Conservation (phyloP, 1,284 basidiomycete species). For the Boletus sp. region DNA sequence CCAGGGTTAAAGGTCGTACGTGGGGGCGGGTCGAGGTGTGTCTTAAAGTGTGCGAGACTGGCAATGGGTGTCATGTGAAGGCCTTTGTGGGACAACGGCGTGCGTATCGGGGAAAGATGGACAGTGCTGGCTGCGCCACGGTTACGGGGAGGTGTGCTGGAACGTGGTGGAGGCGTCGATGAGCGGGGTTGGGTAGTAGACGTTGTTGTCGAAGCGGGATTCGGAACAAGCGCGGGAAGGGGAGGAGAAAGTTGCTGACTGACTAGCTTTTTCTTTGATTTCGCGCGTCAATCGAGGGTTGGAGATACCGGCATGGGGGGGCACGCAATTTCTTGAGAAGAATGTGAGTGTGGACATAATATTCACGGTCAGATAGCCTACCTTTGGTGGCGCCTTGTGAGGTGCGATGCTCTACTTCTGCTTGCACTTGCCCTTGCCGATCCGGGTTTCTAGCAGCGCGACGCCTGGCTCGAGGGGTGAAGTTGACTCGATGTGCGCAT, state of each 20-base stretch:
- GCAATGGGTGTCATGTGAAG: conserved; percentile 64
- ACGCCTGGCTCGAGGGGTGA: too few species aligned
- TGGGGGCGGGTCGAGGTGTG: conserved; percentile 46
- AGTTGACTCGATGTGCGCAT: too few species aligned
- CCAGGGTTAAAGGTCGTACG: too few species aligned
- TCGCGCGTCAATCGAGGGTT: too few species aligned
- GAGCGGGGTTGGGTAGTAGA: conserved; percentile 15
- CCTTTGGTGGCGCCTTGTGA: too few species aligned
- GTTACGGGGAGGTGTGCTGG: conserved; percentile 1
- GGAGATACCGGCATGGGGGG: too few species aligned
- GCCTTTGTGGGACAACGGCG: conserved; percentile 65
- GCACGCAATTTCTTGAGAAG: conserved; percentile 24
- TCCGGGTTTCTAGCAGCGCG: conserved; percentile 3
- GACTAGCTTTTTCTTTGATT: too few species aligned
- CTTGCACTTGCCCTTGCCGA: conserved; percentile 19
- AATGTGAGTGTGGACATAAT: conserved; percentile 4
- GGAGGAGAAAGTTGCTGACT: too few species aligned
- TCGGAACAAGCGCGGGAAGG: conserved; percentile 26
- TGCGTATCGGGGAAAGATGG: conserved; percentile 57
- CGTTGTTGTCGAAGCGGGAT: not conserved
- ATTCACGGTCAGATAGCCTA: too few species aligned
- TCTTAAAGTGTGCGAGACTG: conserved; percentile 62
- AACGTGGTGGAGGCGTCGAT: too few species aligned
- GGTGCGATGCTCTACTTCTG: conserved; percentile 7
- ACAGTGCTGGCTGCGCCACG: conserved; percentile 16